Conservation (phyloP, 1,284 basidiomycete species). For the Apiotrichum gamsii region DNA sequence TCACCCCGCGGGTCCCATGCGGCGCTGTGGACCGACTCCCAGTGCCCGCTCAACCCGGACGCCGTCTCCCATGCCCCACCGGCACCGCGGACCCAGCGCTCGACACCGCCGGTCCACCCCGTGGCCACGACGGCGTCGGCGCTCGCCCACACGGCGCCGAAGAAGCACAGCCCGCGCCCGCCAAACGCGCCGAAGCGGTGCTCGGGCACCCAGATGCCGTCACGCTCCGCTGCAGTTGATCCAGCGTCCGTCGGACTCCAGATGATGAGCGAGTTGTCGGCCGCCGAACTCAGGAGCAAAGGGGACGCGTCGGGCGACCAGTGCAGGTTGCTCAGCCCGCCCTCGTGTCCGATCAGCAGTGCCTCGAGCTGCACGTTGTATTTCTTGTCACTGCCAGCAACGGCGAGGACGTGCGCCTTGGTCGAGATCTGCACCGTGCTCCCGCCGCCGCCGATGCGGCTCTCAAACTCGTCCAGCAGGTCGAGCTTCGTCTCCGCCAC, state of each 20-base stretch:
- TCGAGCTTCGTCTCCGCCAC: constrained; percentile 55
- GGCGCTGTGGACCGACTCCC: constrained; percentile 66
- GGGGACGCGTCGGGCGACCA: constrained; percentile 58
- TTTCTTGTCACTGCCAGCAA: constrained; percentile 50
- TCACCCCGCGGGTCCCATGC: constrained; percentile 77
- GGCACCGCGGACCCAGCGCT: constrained; percentile 59
- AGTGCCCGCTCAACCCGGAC: constrained; percentile 75
- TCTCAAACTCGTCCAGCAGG: constrained; percentile 78
- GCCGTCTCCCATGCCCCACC: constrained; percentile 63
- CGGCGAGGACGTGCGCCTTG: constrained; percentile 67
- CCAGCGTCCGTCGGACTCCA: constrained; percentile 55
- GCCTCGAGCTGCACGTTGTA: constrained; percentile 83
- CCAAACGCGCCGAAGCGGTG: constrained; percentile 89
- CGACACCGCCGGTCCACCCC: constrained; percentile 89
- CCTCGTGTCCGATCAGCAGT: constrained; percentile 84
- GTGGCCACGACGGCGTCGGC: constrained; percentile 63
- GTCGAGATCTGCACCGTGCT: constrained; percentile 64
- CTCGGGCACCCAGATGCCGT: constrained; percentile 77
- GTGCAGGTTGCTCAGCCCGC: constrained; percentile 74
- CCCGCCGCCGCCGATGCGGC: constrained; percentile 61
- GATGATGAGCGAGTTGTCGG: constrained; percentile 84
- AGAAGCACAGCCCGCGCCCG: constrained; percentile 80
- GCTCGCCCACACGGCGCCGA: constrained; percentile 69
- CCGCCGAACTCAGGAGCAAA: constrained; percentile 75
- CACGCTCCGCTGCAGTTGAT: constrained; percentile 13